Conservation (phyloP, 257 asterid genomes). For the Leptodermis oblonga region DNA sequence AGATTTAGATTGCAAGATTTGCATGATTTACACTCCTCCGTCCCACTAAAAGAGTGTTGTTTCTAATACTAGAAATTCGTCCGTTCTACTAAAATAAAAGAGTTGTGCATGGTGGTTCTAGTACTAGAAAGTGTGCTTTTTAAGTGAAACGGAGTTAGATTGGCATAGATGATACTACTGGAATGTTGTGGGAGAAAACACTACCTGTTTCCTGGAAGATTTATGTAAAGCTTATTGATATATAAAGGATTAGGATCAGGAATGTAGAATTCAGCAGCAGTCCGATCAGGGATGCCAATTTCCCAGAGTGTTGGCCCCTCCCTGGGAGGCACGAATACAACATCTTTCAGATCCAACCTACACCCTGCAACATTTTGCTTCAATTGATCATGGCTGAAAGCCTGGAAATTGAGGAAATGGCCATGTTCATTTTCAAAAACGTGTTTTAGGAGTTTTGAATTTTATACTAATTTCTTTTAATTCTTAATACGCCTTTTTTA, state of each 20-base stretch:
- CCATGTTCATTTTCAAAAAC: no score
- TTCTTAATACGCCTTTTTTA: no score
- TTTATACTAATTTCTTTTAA: no score
- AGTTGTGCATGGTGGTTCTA: neutral
- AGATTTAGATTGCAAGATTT: neutral
- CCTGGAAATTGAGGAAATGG: neutral
- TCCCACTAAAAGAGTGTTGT: no score
- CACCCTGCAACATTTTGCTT: slow-evolving; percentile 33
- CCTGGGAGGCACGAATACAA: slow-evolving; percentile 56
- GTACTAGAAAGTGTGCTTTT: no score
- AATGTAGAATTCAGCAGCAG: slow-evolving; percentile 69
- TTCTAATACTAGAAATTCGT: no score
- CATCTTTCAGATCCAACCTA: slow-evolving; percentile 45
- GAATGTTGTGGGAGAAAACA: neutral
- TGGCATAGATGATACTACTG: neutral
- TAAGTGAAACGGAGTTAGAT: no score
- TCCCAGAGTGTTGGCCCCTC: slow-evolving; percentile 92
- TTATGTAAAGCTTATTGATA: slow-evolving; percentile 47
- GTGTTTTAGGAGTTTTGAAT: no score
- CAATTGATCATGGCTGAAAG: neutral
- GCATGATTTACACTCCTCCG: no score
- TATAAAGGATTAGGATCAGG: slow-evolving; percentile 81
- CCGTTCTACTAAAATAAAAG: neutral
- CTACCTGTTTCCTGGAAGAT: slow-evolving; percentile 64
- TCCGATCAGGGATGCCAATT: slow-evolving; percentile 83